These are phyloP conservation scores for Fusarium odoratissimum DNA, from an alignment of 2,329 filamentous ascomycete genomes.

Conservation along the genomic window DNA sequence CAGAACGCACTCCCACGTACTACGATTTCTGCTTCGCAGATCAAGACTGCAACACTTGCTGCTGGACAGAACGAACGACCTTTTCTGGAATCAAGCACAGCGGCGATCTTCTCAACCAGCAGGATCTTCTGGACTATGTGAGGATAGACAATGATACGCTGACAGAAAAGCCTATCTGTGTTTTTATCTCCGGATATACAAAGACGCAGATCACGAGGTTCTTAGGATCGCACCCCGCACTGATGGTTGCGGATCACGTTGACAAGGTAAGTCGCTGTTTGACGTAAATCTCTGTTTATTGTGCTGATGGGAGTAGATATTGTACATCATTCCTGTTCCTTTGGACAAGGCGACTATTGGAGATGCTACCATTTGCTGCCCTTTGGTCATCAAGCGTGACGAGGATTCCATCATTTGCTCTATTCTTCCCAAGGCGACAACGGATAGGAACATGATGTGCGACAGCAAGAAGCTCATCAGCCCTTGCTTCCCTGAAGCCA, in stretches of 20 bases:
- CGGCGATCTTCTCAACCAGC: not conserved
- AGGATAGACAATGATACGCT: not conserved
- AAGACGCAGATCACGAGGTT: slow-evolving; percentile 5
- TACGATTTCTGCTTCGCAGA: slow-evolving; percentile 22
- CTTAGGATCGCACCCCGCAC: not conserved
- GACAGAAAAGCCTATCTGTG: not conserved
- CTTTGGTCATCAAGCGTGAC: slow-evolving; percentile 9
- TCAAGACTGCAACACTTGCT: not conserved
- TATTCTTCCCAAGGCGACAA: not conserved
- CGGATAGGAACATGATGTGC: not conserved
- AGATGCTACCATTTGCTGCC: slow-evolving; percentile 10
- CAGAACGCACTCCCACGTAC: not conserved
- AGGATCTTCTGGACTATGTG: slow-evolving; percentile 13
- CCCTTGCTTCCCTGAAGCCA: slow-evolving; percentile 15
- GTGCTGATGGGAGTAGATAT: not conserved
- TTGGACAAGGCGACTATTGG: slow-evolving; percentile 14
- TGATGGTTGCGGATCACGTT: not conserved
- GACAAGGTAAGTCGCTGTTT: slow-evolving; percentile 6
- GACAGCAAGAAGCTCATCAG: not conserved
- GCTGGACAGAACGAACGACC: not conserved
- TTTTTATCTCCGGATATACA: slow-evolving; percentile 3
- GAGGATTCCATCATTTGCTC: slow-evolving; percentile 1
- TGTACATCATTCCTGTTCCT: slow-evolving; percentile 18
- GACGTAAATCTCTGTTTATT: no score
- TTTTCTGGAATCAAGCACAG: slow-evolving; percentile 12